These are phyloP conservation scores for Corylus avellana DNA, from an alignment of 306 rosid species.

Conservation along the genomic window DNA sequence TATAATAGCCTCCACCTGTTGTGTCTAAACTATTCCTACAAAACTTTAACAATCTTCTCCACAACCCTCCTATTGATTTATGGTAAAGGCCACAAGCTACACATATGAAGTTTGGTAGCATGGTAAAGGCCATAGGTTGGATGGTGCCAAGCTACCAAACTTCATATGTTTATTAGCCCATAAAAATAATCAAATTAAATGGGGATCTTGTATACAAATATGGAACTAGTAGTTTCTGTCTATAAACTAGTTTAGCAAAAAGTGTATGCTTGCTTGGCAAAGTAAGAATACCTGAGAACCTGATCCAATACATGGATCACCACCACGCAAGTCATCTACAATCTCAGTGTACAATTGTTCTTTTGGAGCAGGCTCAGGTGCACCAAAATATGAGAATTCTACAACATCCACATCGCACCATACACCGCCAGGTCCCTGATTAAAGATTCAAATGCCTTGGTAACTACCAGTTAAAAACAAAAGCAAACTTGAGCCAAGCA, in stretches of 20 bases:
- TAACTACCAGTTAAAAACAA: constrained; percentile 6
- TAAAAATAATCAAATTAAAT: neutral
- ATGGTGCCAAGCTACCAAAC: neutral
- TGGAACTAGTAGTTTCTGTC: neutral
- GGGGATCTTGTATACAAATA: neutral
- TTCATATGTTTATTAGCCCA: neutral
- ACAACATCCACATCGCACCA: constrained; percentile 99
- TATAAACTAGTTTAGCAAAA: neutral
- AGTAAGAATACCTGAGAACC: constrained; percentile 83
- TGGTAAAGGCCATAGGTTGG: neutral
- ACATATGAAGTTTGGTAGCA: no score
- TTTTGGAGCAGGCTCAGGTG: constrained; percentile 98
- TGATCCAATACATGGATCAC: constrained; percentile 89
- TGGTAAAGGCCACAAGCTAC: no score
- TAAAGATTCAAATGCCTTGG: constrained; percentile 26
- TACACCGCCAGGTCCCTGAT: constrained; percentile 99
- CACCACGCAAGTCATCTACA: constrained; percentile 96
- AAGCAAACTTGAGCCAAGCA: neutral
- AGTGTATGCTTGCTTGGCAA: constrained; percentile 11
- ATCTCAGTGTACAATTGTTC: constrained; percentile 90
- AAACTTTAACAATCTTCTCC: no score
- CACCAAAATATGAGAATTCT: constrained; percentile 95
- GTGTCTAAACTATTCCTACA: no score
- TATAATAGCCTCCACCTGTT: no score
- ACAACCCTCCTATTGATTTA: no score